These are phyloP conservation scores for Aspergillus kassunensis DNA, from an alignment of 495 filamentous ascomycete species.

Conservation along the genomic window DNA sequence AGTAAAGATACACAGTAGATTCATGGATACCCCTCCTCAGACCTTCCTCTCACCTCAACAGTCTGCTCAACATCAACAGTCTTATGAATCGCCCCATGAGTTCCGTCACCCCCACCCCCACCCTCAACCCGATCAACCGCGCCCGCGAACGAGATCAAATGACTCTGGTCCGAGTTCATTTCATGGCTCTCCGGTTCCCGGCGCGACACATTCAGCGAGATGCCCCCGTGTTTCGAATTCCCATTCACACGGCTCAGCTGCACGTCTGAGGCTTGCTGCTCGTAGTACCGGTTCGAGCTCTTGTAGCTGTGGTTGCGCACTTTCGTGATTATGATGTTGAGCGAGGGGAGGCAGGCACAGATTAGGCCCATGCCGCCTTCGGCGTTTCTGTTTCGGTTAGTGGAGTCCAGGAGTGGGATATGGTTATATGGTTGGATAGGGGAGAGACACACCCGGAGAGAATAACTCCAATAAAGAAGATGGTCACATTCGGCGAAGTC, in stretches of 20 bases:
- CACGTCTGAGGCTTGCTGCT: slow-evolving; percentile 28
- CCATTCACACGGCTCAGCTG: slow-evolving; percentile 26
- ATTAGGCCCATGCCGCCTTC: slow-evolving; percentile 47
- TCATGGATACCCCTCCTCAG: neutral
- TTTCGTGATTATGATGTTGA: slow-evolving; percentile 36
- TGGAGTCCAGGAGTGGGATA: neutral
- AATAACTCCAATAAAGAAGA: slow-evolving; percentile 42
- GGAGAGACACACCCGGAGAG: slow-evolving; percentile 40
- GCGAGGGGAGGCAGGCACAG: slow-evolving; percentile 42
- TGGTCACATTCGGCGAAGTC: slow-evolving; percentile 30
- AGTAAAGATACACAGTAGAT: no score
- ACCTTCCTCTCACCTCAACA: slow-evolving; percentile 23
- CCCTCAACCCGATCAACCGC: slow-evolving; percentile 19
- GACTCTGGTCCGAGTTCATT: slow-evolving; percentile 31
- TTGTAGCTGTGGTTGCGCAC: slow-evolving; percentile 27
- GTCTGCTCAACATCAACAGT: slow-evolving; percentile 37
- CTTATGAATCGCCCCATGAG: slow-evolving; percentile 30
- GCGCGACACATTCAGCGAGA: slow-evolving; percentile 12
- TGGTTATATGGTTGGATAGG: neutral
- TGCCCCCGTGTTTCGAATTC: slow-evolving; percentile 8
- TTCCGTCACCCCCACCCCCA: no score
- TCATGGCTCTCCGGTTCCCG: slow-evolving; percentile 22
- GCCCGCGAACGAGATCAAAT: slow-evolving; percentile 34
- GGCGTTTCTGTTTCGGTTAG: slow-evolving; percentile 31
- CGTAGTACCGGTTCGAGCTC: slow-evolving; percentile 28